A percentile compares a stretch with the other conserved stretches of the same genome.
These are phyloP conservation scores for Fraxinus excelsior DNA, from an alignment of 257 asterid genomes.

Conservation along the genomic window DNA sequence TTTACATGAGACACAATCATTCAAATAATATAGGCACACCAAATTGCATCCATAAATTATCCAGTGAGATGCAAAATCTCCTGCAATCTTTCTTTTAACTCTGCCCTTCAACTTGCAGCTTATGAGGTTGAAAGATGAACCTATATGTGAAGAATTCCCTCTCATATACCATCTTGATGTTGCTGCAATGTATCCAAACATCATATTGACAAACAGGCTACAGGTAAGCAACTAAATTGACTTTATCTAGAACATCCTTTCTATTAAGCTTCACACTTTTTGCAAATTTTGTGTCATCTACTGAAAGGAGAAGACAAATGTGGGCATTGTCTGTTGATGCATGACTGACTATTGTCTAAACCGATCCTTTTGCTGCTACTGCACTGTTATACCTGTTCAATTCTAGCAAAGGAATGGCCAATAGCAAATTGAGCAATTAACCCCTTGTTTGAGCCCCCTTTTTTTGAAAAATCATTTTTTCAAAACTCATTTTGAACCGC, in stretches of 20 bases:
- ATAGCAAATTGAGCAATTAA: conserved; percentile 5
- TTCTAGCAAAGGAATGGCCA: conserved; percentile 6
- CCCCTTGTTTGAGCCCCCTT: too few species aligned
- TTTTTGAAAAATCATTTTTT: too few species aligned
- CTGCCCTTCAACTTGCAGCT: conserved; percentile 60
- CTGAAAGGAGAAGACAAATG: conserved; percentile 12
- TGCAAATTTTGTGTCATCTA: conserved; percentile 17
- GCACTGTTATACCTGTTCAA: conserved; percentile 18
- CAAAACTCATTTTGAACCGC: too few species aligned
- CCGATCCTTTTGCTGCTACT: conserved; percentile 18
- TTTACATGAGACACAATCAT: background rate
- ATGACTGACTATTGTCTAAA: conserved; percentile 12
- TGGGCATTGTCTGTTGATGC: conserved; percentile 10
- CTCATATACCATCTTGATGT: conserved; percentile 98
- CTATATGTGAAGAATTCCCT: conserved; percentile 86
- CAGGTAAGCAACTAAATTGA: conserved; percentile 63
- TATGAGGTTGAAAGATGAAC: conserved; percentile 65
- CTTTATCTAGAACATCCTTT: conserved; percentile 23
- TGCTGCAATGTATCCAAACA: conserved; percentile 99
- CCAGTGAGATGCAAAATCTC: conserved; percentile 8
- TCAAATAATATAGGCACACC: conserved; percentile 20
- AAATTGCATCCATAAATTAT: conserved; percentile 9
- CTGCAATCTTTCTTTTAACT: conserved; percentile 27
- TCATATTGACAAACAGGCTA: conserved; percentile 95
- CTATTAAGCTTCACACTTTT: conserved; percentile 16